Evolutionary conservation across 75 land plant species (phyloP), one percentile per base, ranked within the genome.

Genomic region (Sequoia sempervirens): DNA sequence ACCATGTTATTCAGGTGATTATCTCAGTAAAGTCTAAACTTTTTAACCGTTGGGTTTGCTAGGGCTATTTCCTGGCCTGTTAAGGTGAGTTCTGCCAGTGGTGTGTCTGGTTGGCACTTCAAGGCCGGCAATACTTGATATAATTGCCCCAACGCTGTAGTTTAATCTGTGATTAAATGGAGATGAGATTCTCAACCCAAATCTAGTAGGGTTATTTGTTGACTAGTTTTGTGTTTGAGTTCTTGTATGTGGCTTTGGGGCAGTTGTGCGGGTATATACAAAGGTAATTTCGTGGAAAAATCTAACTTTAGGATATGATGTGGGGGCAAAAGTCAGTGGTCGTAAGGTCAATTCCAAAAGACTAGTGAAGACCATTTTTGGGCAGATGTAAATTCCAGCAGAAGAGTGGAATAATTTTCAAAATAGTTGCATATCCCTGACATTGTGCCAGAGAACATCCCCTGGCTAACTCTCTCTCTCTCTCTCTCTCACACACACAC

Each of bases 1-100:
- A 96, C 87, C 99, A 96, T 87, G 92, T 93, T 82, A 96, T 96
- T 54, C 98, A 96, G 98, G 98, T 94, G 80, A 78, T 78, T 78
- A 78, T 78, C 80, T 78, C n/a, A n/a, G 46, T 45, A n/a, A 61
- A 61, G 14, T 40, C 80, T n/a, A 43, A n/a, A 26, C 23, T 26
- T 20, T 43, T 45, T 76, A 10, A 45, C 80, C 30, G 20, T 78
- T 78, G 80, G 79, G 15, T 78, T 78, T 45, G 80, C 10, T 75
- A 75, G 50, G 80, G 30, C 80, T 11, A 45, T 32, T 43, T 45
- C 50, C n/a, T 40, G 28, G 50, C 7, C 43, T 75, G 18, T 75
- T 32, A 40, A 37, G 78, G 14, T 28, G n/a, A 78, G 46, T 45
- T n/a, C 52, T 26, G 46, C 30, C 23, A 41, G 26, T 43, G 41